Evolutionary conservation across 768 basidiomycete species (phyloP), one percentile per base, ranked within the genome.

Genomic region (Tephrocybe sp.): DNA sequence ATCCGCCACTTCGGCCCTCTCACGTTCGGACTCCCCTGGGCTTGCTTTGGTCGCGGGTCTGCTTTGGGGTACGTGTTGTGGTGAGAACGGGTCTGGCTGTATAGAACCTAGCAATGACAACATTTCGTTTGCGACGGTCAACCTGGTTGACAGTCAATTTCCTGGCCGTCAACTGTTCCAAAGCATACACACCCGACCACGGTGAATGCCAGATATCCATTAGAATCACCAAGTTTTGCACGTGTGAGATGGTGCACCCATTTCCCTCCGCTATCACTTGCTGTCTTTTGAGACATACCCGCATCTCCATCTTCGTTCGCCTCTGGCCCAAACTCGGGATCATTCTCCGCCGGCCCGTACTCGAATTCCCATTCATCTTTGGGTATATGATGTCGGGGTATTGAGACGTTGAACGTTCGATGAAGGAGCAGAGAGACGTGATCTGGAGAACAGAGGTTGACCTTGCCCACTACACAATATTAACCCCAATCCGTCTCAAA

Each of bases 51-150:
- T 38, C 34, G 53, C 42, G 6, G 52, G 17, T 14, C 51, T 51
- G 14, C 56, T 59, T 26, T 57, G 59, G 14, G 74, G 69, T 21
- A 73, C 62, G 63, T 88, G 86, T 39, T 71, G 72, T 1, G 79
- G 76, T 4, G 86, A 85, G 67, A 91, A 89, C 1, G 88, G 89
- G 59, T 91, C 83, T 3, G 71, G 65, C 59, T 90, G 89, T 52
- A 94, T 73, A 3, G 92, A 93, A 8, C 93, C 93, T 25, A 90
- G 77, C 11, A 97, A 70, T 2, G 93, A 95, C 17, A 97, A 71
- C 92, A 96, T 95, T 63, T 95, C 88, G 62, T 97, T 95, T 26
- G 93, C 92, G 28, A 94, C 82, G 12, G 86, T 93, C 52, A 94
- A 66, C 21, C 94, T 97, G 49, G 18, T 61, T 41, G 24, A 34